phyloP scores from a whole-genome alignment of 106 monocot genomes.

The Apostasia shenzhenica region DNA sequence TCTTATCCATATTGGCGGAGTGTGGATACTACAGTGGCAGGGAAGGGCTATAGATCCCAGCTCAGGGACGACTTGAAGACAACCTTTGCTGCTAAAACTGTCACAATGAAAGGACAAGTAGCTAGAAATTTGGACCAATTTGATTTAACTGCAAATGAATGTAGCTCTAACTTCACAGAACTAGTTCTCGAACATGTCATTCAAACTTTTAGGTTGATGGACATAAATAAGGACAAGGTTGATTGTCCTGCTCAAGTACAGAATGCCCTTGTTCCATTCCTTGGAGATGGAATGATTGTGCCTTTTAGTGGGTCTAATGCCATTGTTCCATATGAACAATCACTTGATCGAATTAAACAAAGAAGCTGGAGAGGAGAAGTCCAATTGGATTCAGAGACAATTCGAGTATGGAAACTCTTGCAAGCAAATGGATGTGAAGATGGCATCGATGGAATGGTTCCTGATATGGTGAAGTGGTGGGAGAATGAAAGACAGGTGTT shows the following conservation, averaged over 20 bases:
- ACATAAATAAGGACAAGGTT: constrained; percentile 15
- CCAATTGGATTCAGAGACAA: constrained; percentile 5
- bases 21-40: neutral
- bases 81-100: neutral
- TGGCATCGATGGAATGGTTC: constrained; percentile 22
- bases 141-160: neutral
- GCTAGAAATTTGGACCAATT: constrained; percentile 1
- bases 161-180: constrained; percentile 8
- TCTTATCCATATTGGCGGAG: neutral
- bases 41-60: neutral
- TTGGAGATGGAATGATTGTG: constrained; percentile 14
- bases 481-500: constrained; percentile 60
- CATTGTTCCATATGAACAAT: constrained; percentile 9
- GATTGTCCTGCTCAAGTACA: constrained; percentile 5
- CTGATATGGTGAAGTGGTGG: constrained; percentile 59
- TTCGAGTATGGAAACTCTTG: constrained; percentile 12
- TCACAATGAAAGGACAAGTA: neutral
- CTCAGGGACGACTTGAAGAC: neutral
- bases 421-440: constrained; percentile 29
- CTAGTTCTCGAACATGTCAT: constrained; percentile 22
- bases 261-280: constrained; percentile 37
- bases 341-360: constrained; percentile 3
- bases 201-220: constrained; percentile 15
- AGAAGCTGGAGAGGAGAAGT: neutral
- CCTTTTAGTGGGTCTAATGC: neutral